These are phyloP conservation scores for Friedmanniomyces simplex DNA, from an alignment of 495 filamentous ascomycete species.

Conservation along the genomic window DNA sequence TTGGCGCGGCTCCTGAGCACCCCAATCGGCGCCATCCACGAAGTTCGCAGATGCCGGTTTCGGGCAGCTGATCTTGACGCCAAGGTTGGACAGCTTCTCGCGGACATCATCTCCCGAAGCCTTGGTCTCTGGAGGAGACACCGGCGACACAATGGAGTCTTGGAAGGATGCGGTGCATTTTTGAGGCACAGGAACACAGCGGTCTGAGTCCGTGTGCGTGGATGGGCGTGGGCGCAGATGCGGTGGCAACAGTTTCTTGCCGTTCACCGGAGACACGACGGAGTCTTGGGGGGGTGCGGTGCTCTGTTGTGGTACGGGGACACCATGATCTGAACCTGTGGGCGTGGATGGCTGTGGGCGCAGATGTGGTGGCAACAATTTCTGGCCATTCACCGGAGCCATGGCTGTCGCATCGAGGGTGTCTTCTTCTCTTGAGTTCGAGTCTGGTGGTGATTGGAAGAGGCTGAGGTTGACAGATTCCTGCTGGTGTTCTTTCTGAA, in stretches of 20 bases:
- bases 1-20: not conserved
- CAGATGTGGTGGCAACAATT: conserved; percentile 1
- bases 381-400: not conserved
- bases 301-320: not conserved
- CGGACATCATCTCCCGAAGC: not conserved
- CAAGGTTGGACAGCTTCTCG: not conserved
- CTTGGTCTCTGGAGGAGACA: not conserved
- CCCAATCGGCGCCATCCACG: not conserved
- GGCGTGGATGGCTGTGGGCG: not conserved
- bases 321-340: not conserved
- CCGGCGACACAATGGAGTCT: not conserved
- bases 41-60: not conserved
- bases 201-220: not conserved
- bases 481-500: not conserved
- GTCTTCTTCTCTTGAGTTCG: no score
- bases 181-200: not conserved
- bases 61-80: not conserved
- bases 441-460: no score
- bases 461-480: not conserved
- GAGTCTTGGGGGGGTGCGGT: not conserved
- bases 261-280: not conserved
- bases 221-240: not conserved
- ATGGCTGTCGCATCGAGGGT: not conserved
- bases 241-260: not conserved
- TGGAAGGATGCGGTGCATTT: not conserved